Percentiles rank a stretch among this genome's conserved stretches.
phyloP scores from a whole-genome alignment of 2,329 filamentous ascomycete genomes.

The Sclerotinia glacialis region DNA sequence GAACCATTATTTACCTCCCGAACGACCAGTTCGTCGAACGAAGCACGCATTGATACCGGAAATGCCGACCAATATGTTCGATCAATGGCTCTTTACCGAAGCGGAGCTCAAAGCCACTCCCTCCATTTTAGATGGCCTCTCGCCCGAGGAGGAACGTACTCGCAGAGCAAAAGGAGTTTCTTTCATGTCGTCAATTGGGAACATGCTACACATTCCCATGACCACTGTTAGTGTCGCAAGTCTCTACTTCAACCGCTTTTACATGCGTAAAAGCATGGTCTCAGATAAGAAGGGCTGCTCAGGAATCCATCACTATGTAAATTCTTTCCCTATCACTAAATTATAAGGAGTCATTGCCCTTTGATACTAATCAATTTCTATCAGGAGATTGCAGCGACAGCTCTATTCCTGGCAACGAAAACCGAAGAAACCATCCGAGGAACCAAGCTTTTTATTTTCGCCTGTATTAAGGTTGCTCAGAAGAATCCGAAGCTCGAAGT shows the following conservation, averaged over 20 bases:
- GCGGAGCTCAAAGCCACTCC: constrained; percentile 81
- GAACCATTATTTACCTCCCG: constrained; percentile 54
- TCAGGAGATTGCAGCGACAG: constrained; percentile 80
- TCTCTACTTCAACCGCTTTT: constrained; percentile 93
- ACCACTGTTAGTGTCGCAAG: constrained; percentile 88
- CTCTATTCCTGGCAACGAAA: constrained; percentile 92
- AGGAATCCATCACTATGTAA: constrained; percentile 86
- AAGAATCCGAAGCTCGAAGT: constrained; percentile 88
- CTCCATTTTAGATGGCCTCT: constrained; percentile 78
- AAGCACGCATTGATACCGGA: constrained; percentile 18
- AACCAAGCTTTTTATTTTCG: constrained; percentile 90
- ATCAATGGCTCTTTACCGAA: constrained; percentile 86
- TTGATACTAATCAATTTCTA: constrained; percentile 19
- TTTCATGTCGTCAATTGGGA: constrained; percentile 92
- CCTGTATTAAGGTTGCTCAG: constrained; percentile 89
- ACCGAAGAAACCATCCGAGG: constrained; percentile 96
- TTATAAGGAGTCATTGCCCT: neutral
- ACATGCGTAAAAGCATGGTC: constrained; percentile 84
- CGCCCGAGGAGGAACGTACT: constrained; percentile 72
- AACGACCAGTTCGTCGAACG: constrained; percentile 23
- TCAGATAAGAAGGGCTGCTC: constrained; percentile 55
- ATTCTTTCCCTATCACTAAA: constrained; percentile 37
- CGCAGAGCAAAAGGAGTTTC: constrained; percentile 88
- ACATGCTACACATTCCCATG: constrained; percentile 87
- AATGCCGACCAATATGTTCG: constrained; percentile 43